Evolutionary conservation across 768 basidiomycete genomes (phyloP).

Genomic region (Tricholoma hemisulphureum): DNA sequence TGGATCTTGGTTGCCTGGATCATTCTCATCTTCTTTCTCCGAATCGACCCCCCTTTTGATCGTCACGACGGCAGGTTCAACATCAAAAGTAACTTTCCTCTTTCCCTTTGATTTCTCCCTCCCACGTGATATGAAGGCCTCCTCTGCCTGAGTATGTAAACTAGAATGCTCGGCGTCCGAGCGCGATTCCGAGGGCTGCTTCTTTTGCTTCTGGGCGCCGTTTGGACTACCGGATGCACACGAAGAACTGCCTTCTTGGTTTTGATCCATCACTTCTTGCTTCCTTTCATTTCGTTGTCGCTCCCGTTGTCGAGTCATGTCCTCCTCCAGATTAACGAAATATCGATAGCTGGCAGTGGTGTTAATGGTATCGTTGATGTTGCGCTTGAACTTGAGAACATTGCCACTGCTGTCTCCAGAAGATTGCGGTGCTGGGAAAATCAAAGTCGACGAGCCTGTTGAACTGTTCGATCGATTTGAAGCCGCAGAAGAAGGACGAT

Average conservation of each 20-base stretch:
- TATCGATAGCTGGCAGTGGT: slow-evolving; percentile 46
- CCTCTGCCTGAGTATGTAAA: slow-evolving; percentile 18
- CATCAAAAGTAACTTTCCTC: slow-evolving; percentile 72
- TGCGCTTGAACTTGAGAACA: slow-evolving; percentile 42
- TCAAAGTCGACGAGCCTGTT: slow-evolving; percentile 33
- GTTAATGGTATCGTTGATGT: slow-evolving; percentile 40
- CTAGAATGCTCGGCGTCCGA: slow-evolving; percentile 16
- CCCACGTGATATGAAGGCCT: slow-evolving; percentile 24
- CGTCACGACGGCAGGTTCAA: slow-evolving; percentile 54
- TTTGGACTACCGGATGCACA: slow-evolving; percentile 8
- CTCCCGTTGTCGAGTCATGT: slow-evolving; percentile 36
- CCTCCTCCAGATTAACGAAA: slow-evolving; percentile 44
- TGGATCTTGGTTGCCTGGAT: slow-evolving; percentile 26
- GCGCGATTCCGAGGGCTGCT: slow-evolving; percentile 16
- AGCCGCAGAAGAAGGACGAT: slow-evolving; percentile 15
- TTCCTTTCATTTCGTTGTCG: slow-evolving; percentile 18
- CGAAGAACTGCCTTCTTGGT: slow-evolving; percentile 24
- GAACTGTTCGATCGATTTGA: slow-evolving; percentile 22
- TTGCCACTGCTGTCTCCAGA: slow-evolving; percentile 34
- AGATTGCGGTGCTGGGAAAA: slow-evolving; percentile 21
- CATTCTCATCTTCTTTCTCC: slow-evolving; percentile 31
- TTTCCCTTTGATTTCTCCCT: slow-evolving; percentile 47
- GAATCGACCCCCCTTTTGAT: slow-evolving; percentile 39
- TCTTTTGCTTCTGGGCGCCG: slow-evolving; percentile 21
- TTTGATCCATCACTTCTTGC: slow-evolving; percentile 16